phyloP scores from a whole-genome alignment of 345 rosid species.

The Populus tremula region DNA sequence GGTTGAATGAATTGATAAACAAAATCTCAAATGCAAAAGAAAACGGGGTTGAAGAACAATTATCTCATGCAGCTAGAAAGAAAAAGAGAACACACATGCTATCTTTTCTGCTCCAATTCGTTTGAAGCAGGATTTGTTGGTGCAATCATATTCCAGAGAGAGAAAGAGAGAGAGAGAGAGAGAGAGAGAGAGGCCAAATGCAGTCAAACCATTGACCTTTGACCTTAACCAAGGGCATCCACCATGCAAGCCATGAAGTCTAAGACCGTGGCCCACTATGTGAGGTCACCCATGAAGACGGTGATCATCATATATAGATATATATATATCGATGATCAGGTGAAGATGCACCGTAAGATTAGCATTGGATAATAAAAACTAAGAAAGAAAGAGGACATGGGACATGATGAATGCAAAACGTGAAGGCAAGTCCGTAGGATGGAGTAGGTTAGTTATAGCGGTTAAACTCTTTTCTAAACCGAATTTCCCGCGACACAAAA shows the following conservation, averaged over 20 bases:
- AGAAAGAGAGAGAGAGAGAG: no score
- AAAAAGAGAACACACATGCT: no score
- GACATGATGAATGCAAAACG: neutral
- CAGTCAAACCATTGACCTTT: no score
- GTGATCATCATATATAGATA: neutral
- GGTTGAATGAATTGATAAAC: no score
- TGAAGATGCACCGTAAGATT: neutral
- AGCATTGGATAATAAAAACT: neutral
- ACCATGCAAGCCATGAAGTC: no score
- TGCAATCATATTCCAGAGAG: no score
- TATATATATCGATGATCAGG: neutral
- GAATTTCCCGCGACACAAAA: constrained; percentile 18
- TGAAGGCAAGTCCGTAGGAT: constrained; percentile 12
- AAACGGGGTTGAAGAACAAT: neutral
- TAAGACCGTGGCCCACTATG: neutral
- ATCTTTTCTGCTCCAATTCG: neutral
- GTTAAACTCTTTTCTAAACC: constrained; percentile 7
- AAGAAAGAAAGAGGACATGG: neutral
- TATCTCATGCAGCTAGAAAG: neutral
- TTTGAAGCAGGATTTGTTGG: neutral
- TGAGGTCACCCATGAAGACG: no score
- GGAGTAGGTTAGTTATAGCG: constrained; percentile 9
- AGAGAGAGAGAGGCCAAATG: no score
- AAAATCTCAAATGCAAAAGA: neutral
- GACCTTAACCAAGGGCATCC: no score